Evolutionary conservation across 1,284 basidiomycete genomes (phyloP), one percentile per base, ranked within the genome.

Genomic region (Puccinia horiana): DNA sequence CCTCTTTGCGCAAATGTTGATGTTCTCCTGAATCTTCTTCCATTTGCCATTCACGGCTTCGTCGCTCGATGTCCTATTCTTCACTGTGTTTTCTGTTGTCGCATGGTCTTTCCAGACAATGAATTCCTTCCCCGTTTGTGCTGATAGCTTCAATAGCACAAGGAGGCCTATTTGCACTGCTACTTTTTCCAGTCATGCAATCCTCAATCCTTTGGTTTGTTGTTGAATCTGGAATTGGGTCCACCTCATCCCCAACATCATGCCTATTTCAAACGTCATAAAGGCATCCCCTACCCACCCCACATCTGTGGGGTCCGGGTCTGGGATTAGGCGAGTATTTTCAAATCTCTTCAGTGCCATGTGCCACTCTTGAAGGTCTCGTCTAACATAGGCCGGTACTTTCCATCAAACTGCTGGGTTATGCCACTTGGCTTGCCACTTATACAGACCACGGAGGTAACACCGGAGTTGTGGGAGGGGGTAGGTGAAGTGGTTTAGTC

Each of bases 201-300:
- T 75, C 35, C 20, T 35, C 3, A 40, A 3, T 2, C 20, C 49
- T 20, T 74, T n/a, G 26, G 11, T 3, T 20, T 6, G 47, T 1
- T 37, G 29, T 40, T 2, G 2, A 5, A 75, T 23, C 26, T 18
- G 16, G 29, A 75, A 56, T 18, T 75, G 73, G 0, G 49, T 8
- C 73, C 44, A 75, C 0, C 37, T 0, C 29, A 35, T 54, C 32
- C 73, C 73, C 11, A 75, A 1, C 1, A 75, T 6, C 3, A 75
- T 32, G 5, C 73, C 52, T 18, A 75, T 56, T 8, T 49, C 73
- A 26, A 32, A 75, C 3, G 32, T 23, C 0, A 49, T 56, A 20
- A 49, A 56, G 20, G 73, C 73, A 20, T 75, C 73, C 1, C 73
- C 73, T 18, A 75, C 49, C 73, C 73, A 75, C 4, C 73, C 73